Evolutionary conservation across 345 rosid genomes (phyloP), one percentile per base, ranked within the genome.

Genomic region (Lumnitzera littorea): DNA sequence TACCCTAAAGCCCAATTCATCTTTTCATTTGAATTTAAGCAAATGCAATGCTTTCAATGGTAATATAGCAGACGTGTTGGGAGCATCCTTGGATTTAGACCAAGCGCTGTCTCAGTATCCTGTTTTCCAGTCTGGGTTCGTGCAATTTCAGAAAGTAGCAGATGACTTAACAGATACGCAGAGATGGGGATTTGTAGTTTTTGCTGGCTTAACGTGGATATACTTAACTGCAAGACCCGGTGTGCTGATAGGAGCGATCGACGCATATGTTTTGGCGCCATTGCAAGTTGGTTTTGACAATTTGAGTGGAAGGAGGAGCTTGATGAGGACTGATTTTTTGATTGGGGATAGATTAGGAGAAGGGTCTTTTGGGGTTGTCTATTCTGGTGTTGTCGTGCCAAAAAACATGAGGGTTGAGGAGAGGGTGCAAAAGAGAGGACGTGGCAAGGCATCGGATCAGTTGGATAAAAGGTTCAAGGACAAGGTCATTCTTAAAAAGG

Each of bases 221-320:
- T 87, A 94, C 75, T 75, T 89, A 71, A 94, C 99, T 24, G 90
- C 97, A 29, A 82, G 99, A 67, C 97, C 97, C 0, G 96, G 94
- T 61, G 89, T 89, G 63, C 85, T 92, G 60, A 1, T 89, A 12
- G 98, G 96, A 24, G 98, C 98, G 71, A 72, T 92, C 68, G 98
- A 92, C 70, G 75, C 96, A 5, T 92, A 92, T 70, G 78, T 89
- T 69, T 76, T 89, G 14, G 90, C 91, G 71, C 99, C 96, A 48
- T 68, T 94, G 77, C 97, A 94, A 72, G 67, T 78, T 55, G 88
- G 73, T 52, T 58, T 89, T 51, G 84, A 82, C 61, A 83, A 79
- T 72, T 75, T 92, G 72, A 77, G 25, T 23, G 96, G 98, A 24
- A 71, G 86, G 54, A 80, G 94, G 79, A 84, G 73, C 72, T 72